A percentile compares a stretch with the other conserved stretches of the same genome.
These are phyloP conservation scores for Talaromyces thailandensis DNA, from an alignment of 495 filamentous ascomycete genomes.

Conservation along the genomic window DNA sequence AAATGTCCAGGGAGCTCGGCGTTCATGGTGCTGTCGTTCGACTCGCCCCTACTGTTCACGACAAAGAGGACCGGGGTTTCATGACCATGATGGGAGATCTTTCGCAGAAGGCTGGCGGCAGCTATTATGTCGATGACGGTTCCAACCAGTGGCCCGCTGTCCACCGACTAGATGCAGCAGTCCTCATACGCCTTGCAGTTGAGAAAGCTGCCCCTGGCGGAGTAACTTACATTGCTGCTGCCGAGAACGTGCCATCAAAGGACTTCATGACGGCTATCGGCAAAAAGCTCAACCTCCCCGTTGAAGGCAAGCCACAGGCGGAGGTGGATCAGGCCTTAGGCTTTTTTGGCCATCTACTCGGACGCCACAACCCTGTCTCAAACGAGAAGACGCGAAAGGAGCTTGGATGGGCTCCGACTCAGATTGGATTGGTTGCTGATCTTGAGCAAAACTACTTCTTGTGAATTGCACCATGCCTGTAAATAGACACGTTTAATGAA, in stretches of 20 bases:
- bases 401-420: slow-evolving; percentile 26
- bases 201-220: slow-evolving; percentile 14
- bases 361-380: slow-evolving; percentile 18
- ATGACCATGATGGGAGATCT: slow-evolving; percentile 16
- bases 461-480: not conserved
- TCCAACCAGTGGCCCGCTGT: slow-evolving; percentile 15
- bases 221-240: slow-evolving; percentile 20
- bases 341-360: slow-evolving; percentile 17
- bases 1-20: slow-evolving; percentile 16
- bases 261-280: slow-evolving; percentile 22
- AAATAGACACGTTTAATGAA: not conserved
- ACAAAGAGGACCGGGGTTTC: slow-evolving; percentile 25
- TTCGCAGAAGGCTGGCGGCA: slow-evolving; percentile 12
- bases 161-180: slow-evolving; percentile 34
- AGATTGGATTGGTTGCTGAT: slow-evolving; percentile 14
- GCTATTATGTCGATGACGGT: slow-evolving; percentile 15
- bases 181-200: slow-evolving; percentile 26
- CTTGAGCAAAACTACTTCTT: slow-evolving; percentile 4
- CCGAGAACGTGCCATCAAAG: slow-evolving; percentile 15
- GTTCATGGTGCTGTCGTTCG: slow-evolving; percentile 24
- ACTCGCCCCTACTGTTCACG: slow-evolving; percentile 33
- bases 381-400: slow-evolving; percentile 22
- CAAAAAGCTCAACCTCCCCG: slow-evolving; percentile 14
- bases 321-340: slow-evolving; percentile 15
- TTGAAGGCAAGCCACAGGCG: slow-evolving; percentile 11